Conservation (phyloP, 2,329 filamentous ascomycete genomes). For the Fonsecaea multimorphosa region DNA sequence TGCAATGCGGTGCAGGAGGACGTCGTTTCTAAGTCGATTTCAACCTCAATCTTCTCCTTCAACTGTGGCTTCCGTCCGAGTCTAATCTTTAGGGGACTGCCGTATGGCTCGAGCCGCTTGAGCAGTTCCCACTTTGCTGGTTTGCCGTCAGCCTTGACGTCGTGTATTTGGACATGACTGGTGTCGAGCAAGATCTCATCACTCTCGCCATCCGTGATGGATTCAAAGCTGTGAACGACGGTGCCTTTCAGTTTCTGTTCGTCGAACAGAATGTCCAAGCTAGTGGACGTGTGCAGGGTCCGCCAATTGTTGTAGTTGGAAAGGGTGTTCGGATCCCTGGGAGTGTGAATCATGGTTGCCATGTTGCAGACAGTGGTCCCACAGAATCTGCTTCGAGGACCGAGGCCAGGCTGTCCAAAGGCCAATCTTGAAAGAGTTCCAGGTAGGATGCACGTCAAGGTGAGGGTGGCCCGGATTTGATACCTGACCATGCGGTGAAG, state of each 20-base stretch:
- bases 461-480: slow-evolving; percentile 11
- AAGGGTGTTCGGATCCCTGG: slow-evolving; percentile 84
- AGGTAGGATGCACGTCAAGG: not conserved
- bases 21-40: slow-evolving; percentile 79
- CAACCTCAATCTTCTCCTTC: slow-evolving; percentile 55
- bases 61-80: slow-evolving; percentile 56
- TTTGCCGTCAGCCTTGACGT: slow-evolving; percentile 72
- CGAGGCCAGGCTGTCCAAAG: not conserved
- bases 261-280: slow-evolving; percentile 83
- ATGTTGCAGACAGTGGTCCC: slow-evolving; percentile 28
- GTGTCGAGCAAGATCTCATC: slow-evolving; percentile 85
- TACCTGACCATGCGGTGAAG: slow-evolving; percentile 16
- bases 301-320: slow-evolving; percentile 90
- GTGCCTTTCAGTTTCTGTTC: slow-evolving; percentile 76
- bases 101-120: slow-evolving; percentile 72
- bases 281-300: slow-evolving; percentile 81
- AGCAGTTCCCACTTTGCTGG: slow-evolving; percentile 73
- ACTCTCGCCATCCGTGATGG: slow-evolving; percentile 73
- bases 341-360: slow-evolving; percentile 51
- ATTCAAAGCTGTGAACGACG: slow-evolving; percentile 77
- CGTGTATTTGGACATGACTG: slow-evolving; percentile 76
- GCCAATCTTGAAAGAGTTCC: slow-evolving; percentile 5
- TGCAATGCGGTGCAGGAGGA: slow-evolving; percentile 88
- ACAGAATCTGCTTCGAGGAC: slow-evolving; percentile 12
- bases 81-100: slow-evolving; percentile 55